Conservation (phyloP, 768 basidiomycete genomes). For the Suillus discolor region DNA sequence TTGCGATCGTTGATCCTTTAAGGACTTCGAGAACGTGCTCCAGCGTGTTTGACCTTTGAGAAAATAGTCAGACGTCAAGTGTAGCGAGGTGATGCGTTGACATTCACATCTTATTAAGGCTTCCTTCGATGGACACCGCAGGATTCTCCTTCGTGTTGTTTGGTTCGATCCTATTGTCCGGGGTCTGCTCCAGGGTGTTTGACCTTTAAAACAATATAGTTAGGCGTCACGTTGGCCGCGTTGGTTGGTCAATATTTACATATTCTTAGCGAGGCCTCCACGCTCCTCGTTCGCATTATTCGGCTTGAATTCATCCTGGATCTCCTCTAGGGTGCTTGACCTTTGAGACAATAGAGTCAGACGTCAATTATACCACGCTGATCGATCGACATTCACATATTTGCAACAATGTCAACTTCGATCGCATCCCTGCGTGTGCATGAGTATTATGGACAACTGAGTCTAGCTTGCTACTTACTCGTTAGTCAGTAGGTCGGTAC, state of each 20-base stretch:
- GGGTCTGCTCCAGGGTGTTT: background rate
- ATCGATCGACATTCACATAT: background rate
- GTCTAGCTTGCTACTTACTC: background rate
- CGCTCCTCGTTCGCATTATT: background rate
- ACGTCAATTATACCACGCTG: background rate
- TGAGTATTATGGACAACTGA: background rate
- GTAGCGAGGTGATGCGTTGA: background rate
- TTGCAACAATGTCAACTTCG: background rate
- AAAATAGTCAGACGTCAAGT: background rate
- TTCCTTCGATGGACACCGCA: background rate
- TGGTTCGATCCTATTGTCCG: background rate
- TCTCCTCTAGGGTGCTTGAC: background rate
- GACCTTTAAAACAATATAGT: background rate
- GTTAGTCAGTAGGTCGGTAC: background rate
- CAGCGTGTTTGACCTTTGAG: background rate
- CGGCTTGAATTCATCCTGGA: background rate
- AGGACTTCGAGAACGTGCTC: background rate
- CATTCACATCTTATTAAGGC: background rate
- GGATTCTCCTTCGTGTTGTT: background rate
- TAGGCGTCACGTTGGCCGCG: background rate
- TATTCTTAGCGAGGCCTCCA: too few relatives aligned
- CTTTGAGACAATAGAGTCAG: background rate
- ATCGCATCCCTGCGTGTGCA: background rate
- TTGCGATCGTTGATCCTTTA: background rate
- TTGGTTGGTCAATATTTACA: background rate